Base-by-base conservation (phyloP, 169 alveolate genomes). In the Plasmodium berghei region DNA sequence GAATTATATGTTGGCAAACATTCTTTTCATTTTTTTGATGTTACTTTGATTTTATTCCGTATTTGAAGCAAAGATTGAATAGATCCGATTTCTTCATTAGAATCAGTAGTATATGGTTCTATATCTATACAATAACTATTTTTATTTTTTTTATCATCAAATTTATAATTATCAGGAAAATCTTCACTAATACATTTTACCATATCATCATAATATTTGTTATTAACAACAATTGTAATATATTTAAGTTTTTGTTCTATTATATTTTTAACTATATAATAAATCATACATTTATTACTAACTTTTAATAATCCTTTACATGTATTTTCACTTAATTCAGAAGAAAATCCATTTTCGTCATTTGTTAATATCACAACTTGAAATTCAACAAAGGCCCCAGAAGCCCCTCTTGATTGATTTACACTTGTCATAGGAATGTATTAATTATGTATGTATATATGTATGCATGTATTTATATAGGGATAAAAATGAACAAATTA, bases 261-360 rank as follows among this genome's bases (percentile, higher is more conserved):
- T 52, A 80, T 46, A 48, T 66, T 80, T 69, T 69, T 64, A 45
- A 80, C 45, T 20, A 80, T 66, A 59, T 49, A 80, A 69, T 66
- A 80, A 22, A 80, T 80, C 72, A 80, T 40, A 66, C 83, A 66
- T 12, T 83, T 52, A 22, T 80, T 80, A 26, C 90, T 34, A 52
- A 80, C 67, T 18, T 80, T 80, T 55, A 80, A 34, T 2, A 80
- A 40, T n/a, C 75, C 90, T 18, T 80, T 80, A 69, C 90, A 80
- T 54, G 20, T 80, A 55, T 48, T 59, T 20, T 80, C 90, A 42
- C 71, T 55, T 46, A 80, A 63, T 46, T 80, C 90, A 80, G 71
- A 66, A 0, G 90, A 52, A 55, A 80, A 80, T 5, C 67, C 45
- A 66, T 66, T 80, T n/a, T 80, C 90, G 40, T 80, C 90, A 34